Conservation (phyloP, 176 grass and related monocot genomes). For the Triticum urartu region DNA sequence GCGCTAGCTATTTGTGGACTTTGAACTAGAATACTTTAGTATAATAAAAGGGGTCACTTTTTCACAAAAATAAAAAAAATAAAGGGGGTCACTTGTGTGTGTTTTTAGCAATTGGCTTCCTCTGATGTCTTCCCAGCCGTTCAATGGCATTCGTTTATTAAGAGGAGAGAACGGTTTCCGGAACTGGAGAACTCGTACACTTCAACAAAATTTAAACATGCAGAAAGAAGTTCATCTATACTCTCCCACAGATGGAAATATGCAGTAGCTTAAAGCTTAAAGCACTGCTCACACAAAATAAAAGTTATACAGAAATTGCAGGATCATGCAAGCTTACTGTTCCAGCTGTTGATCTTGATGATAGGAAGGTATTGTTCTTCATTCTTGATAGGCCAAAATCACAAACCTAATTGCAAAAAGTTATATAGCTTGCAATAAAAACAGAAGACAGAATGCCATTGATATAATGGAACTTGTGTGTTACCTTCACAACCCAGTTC, state of each 20-base stretch:
- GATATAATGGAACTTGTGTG: conserved; percentile 15
- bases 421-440: conserved; percentile 10
- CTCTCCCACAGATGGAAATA: neutral
- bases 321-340: conserved; percentile 64
- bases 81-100: neutral
- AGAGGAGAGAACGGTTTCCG: neutral
- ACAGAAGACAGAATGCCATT: conserved; percentile 25
- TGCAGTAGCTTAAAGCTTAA: neutral
- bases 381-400: conserved; percentile 98
- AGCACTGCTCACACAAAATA: neutral
- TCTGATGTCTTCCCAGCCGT: neutral
- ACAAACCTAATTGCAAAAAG: conserved; percentile 67
- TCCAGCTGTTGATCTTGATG: conserved; percentile 98
- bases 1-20: neutral
- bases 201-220: neutral
- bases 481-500: conserved; percentile 99
- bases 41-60: neutral
- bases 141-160: neutral
- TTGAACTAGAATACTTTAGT: neutral
- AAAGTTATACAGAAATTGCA: neutral
- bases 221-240: neutral
- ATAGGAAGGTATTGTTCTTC: conserved; percentile 95
- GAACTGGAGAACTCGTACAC: neutral
- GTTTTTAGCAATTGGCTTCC: neutral
- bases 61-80: no score